Base-by-base conservation (phyloP, 2,329 filamentous ascomycete species). In the Aspergillus quadricinctus region DNA sequence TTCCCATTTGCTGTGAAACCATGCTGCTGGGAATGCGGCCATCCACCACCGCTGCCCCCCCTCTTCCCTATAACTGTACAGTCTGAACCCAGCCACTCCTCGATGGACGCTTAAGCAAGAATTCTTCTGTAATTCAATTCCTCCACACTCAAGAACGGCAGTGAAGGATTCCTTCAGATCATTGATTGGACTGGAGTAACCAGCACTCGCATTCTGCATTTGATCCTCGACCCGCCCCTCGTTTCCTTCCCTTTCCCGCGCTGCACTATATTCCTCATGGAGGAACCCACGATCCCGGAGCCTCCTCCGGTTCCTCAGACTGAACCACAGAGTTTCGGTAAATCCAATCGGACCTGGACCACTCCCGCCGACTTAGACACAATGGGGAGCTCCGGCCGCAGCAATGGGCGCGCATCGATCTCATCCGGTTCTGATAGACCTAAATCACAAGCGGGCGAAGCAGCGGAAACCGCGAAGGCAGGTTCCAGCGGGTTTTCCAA, bases 401-500 rank as follows among this genome's bases (percentile, higher is more conserved):
- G 72, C 58, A 71, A 70, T 65, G 65, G 65, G 51, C 71, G 69
- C 35, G 70, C 68, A 43, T 78, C 76, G 14, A 65, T 71, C 29
- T 74, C 74, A 45, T 77, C 75, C 6, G 68, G 62, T 6, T 57
- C 67, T 40, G 74, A 77, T 52, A 66, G 70, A 60, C 70, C 68
- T 2, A 75, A 72, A 58, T 70, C 70, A 28, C 69, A 74, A 49
- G 72, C 73, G 53, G 72, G 73, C 48, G 75, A 71, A 27, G 58
- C 40, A 9, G 57, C 70, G 50, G 73, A 72, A 60, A 69, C 71
- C 60, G 66, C 66, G 52, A 75, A 74, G 64, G 69, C 72, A 59
- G 68, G 69, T 46, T 60, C 69, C 49, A 77, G 74, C 61, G 78
- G 80, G 53, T 76, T 85, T 59, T 79, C 81, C 10, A 82, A 79